phyloP scores from a whole-genome alignment of 768 basidiomycete genomes.

The Lactarius hatsudake region DNA sequence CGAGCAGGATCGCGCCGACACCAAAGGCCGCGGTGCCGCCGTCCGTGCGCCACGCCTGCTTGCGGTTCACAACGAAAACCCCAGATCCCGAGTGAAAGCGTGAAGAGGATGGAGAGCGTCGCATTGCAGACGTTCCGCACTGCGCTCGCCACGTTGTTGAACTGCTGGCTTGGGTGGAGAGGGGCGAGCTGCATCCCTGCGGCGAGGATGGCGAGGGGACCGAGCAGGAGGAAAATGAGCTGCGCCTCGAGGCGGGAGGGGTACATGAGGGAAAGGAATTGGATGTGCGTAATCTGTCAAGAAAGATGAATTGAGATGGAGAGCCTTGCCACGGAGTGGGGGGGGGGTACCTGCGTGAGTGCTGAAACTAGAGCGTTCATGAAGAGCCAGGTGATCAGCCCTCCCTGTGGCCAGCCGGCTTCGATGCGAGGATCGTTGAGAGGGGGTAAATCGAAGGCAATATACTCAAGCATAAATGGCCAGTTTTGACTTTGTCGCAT shows the following conservation, averaged over 20 bases:
- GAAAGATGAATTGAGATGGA: neutral
- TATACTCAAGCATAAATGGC: conserved; percentile 96
- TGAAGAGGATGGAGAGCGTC: conserved; percentile 93
- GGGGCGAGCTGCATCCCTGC: conserved; percentile 83
- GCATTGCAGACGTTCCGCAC: conserved; percentile 95
- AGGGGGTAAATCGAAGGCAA: conserved; percentile 77
- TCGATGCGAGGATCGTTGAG: conserved; percentile 34
- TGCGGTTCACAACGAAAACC: conserved; percentile 86
- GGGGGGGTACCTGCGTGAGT: conserved; percentile 71
- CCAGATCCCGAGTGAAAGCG: conserved; percentile 86
- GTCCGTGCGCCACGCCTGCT: conserved; percentile 92
- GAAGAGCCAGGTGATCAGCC: conserved; percentile 76
- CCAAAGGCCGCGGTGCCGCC: conserved; percentile 97
- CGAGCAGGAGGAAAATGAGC: conserved; percentile 82
- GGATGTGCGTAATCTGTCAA: conserved; percentile 88
- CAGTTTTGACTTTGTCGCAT: conserved; percentile 65
- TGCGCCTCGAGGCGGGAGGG: conserved; percentile 86
- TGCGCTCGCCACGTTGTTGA: conserved; percentile 53
- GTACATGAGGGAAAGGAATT: conserved; percentile 92
- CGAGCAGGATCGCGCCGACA: conserved; percentile 76
- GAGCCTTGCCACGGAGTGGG: neutral
- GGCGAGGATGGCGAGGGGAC: conserved; percentile 82
- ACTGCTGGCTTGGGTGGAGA: conserved; percentile 43
- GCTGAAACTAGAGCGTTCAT: conserved; percentile 85
- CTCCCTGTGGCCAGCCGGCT: conserved; percentile 56